A percentile compares a stretch with the other conserved stretches of the same genome.
Evolutionary conservation across 164 flowering plant species (phyloP).

Genomic region (Vitis rotundifolia): DNA sequence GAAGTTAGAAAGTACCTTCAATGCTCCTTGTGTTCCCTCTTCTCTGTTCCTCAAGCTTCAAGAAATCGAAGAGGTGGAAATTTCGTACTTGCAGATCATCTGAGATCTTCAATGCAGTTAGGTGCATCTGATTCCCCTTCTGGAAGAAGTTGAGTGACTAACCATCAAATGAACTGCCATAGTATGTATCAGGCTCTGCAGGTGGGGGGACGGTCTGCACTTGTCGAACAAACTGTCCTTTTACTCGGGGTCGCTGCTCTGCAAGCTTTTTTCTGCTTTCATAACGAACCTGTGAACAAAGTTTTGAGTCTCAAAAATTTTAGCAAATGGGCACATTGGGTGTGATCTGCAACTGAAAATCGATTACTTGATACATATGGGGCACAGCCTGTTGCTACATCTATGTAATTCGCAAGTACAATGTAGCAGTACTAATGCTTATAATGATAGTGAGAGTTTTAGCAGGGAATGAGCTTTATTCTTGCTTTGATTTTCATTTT

Average conservation of each 20-base stretch:
- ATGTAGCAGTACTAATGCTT: not conserved
- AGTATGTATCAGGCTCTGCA: conserved; percentile 11
- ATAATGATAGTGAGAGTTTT: not conserved
- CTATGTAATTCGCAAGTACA: too few relatives aligned
- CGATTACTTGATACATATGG: not conserved
- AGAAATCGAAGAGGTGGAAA: not conserved
- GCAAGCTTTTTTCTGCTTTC: conserved; percentile 91
- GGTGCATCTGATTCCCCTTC: not conserved
- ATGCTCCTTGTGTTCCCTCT: not conserved
- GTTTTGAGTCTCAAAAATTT: not conserved
- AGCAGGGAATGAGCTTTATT: not conserved
- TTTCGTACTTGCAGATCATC: not conserved
- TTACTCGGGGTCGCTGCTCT: conserved; percentile 86
- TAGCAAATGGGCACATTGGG: not conserved
- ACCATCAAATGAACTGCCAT: conserved; percentile 13
- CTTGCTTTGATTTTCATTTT: not conserved
- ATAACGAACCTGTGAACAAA: conserved; percentile 68
- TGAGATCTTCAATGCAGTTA: not conserved
- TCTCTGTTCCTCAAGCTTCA: not conserved
- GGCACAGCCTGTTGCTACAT: too few relatives aligned
- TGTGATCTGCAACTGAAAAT: not conserved
- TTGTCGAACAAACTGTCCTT: conserved; percentile 93
- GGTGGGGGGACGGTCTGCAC: conserved; percentile 20
- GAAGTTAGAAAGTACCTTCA: not conserved
- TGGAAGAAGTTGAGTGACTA: conserved; percentile 3